Conservation (phyloP, 129 eudicot genomes). For the Artemisia tridentata region DNA sequence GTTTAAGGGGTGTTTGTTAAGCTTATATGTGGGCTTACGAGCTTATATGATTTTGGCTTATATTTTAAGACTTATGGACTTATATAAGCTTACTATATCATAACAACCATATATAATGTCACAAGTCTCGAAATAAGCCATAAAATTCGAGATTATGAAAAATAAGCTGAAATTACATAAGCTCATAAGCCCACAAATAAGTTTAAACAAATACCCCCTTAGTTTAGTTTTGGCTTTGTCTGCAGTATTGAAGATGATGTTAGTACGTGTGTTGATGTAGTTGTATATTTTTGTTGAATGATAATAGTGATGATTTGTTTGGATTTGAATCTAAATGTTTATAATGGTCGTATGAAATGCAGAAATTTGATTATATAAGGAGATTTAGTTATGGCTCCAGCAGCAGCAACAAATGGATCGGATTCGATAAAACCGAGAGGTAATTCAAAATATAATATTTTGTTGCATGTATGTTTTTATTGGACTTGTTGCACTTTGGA, state of each 20-base stretch:
- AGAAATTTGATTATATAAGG: slow-evolving; percentile 16
- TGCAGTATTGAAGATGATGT: too few species aligned
- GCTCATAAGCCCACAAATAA: too few species aligned
- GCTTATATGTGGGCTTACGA: too few species aligned
- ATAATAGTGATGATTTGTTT: slow-evolving; percentile 8
- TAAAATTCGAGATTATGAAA: too few species aligned
- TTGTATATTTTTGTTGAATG: not conserved
- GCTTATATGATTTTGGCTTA: too few species aligned
- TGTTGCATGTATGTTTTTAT: slow-evolving; percentile 27
- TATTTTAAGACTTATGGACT: too few species aligned
- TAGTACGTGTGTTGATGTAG: too few species aligned
- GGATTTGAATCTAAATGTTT: slow-evolving; percentile 2
- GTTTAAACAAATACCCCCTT: too few species aligned
- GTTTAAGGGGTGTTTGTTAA: too few species aligned
- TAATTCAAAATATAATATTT: not conserved
- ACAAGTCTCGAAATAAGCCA: too few species aligned
- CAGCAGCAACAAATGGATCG: slow-evolving; percentile 37
- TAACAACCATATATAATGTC: not conserved
- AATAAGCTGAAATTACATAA: too few species aligned
- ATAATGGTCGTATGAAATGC: slow-evolving; percentile 6
- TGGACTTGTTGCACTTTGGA: slow-evolving; percentile 20
- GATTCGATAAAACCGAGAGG: slow-evolving; percentile 48
- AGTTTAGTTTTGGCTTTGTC: too few species aligned
- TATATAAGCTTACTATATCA: not conserved
- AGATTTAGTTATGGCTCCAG: slow-evolving; percentile 31